These are phyloP conservation scores for Orbilia javanica DNA, from an alignment of 2,329 filamentous ascomycete genomes.

Conservation along the genomic window DNA sequence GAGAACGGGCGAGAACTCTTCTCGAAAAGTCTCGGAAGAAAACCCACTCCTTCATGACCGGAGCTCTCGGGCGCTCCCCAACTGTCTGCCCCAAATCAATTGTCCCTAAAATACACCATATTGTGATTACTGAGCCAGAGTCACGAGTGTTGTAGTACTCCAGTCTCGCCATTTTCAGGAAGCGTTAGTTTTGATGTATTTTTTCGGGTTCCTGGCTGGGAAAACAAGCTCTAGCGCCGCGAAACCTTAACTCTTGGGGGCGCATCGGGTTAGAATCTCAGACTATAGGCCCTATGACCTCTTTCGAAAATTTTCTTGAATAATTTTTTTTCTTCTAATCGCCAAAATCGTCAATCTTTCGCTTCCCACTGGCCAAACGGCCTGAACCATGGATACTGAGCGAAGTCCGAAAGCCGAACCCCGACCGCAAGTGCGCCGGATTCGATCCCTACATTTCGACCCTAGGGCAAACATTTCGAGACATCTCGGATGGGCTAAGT, in stretches of 20 bases:
- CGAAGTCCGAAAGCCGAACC: conserved; percentile 34
- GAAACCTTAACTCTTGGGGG: conserved; percentile 19
- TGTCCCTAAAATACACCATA: not conserved
- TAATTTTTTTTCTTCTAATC: conserved; percentile 24
- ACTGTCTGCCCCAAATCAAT: not conserved
- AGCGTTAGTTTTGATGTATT: not conserved
- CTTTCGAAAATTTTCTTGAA: conserved; percentile 6
- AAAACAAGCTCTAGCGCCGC: conserved; percentile 20
- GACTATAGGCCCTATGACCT: conserved; percentile 41
- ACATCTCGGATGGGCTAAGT: conserved; percentile 1
- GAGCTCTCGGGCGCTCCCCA: conserved; percentile 12
- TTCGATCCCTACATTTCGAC: conserved; percentile 1
- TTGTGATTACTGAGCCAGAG: conserved; percentile 25
- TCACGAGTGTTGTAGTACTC: conserved; percentile 34
- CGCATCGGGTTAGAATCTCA: conserved; percentile 21
- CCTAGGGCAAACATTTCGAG: conserved; percentile 15
- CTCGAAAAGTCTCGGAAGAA: conserved; percentile 20
- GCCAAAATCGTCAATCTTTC: conserved; percentile 10
- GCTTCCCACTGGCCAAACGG: conserved; percentile 10
- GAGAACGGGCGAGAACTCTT: conserved; percentile 17
- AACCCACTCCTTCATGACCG: not conserved
- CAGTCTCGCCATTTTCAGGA: conserved; percentile 30
- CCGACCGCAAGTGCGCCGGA: conserved; percentile 17
- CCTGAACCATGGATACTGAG: conserved; percentile 8
- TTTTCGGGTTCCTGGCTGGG: conserved; percentile 17